Base-by-base conservation (phyloP, 2,329 filamentous ascomycete genomes). In the Colletotrichum somersetense region DNA sequence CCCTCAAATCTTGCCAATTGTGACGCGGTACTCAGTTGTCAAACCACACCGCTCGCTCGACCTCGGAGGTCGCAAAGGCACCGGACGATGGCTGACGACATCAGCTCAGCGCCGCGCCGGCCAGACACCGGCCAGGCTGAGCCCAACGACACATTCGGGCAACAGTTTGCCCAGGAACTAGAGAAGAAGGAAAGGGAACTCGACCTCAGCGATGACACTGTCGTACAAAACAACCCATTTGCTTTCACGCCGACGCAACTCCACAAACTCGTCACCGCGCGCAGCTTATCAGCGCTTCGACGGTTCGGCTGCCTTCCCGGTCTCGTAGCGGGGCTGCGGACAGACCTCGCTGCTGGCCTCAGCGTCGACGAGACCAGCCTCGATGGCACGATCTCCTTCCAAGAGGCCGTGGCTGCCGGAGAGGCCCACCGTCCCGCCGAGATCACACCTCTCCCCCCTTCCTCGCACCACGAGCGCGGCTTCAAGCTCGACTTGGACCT, bases 171-270 rank as follows among this genome's bases (percentile, higher is more conserved):
- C 33, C 26, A 23, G 30, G 16, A 59, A 23, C 42, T 57, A 3
- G 58, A 52, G 1, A 58, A 30, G 18, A 59, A 44, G 11, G 61
- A 63, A 20, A 50, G 71, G 4, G 61, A 67, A 10, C 44, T 74
- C 3, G 62, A 74, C 55, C 55, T 73, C n/a, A 38, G 52, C 63
- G 73, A 71, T 18, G 71, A 70, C 26, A 59, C 62, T 11, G 48
- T 53, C 6, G 52, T 73, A n/a, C 55, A 72, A 30, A 81, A 85
- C 67, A 88, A 86, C 75, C 83, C 81, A 8, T 89, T 89, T 72
- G 87, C 86, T 16, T 89, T 89, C 71, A 84, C 85, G 0, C 85
- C 87, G 1, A 83, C 83, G 5, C 87, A 89, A 68, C 79, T 89
- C 3, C 86, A 86, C 77, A 87, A 86, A 69, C 83, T 89, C 42